A percentile compares a stretch with the other conserved stretches of the same genome.
These are phyloP conservation scores for Lasiosphaeria ovina DNA, from an alignment of 495 filamentous ascomycete species.

Conservation along the genomic window DNA sequence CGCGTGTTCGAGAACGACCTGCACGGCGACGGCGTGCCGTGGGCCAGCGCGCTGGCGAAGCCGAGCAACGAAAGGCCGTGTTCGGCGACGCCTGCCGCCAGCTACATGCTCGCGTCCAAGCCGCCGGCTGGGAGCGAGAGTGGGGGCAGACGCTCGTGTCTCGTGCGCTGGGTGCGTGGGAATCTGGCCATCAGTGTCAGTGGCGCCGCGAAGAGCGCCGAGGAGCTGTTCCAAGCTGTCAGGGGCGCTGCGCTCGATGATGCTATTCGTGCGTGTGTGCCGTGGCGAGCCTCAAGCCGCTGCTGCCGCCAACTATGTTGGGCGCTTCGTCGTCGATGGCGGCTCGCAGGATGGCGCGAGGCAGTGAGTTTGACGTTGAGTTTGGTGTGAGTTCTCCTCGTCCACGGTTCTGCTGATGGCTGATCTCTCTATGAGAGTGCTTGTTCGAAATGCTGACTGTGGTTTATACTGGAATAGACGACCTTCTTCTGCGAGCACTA, in stretches of 20 bases:
- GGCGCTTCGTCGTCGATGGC: background rate
- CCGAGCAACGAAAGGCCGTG: background rate
- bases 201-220: background rate
- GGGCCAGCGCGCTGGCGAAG: background rate
- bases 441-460: background rate
- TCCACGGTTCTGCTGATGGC: too few relatives aligned
- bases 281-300: background rate
- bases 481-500: background rate
- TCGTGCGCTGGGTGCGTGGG: background rate
- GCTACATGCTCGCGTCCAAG: background rate
- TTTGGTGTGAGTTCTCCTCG: background rate
- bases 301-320: background rate
- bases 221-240: background rate
- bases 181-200: background rate
- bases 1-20: background rate
- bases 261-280: background rate
- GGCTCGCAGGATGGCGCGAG: too few relatives aligned
- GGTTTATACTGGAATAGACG: background rate
- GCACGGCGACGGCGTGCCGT: background rate
- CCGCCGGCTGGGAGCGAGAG: background rate
- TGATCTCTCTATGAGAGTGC: background rate
- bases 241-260: background rate
- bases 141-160: too few relatives aligned
- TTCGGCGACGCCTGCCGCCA: background rate
- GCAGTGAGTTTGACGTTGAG: background rate